Evolutionary conservation across 2,329 filamentous ascomycete genomes (phyloP), one percentile per base, ranked within the genome.

Genomic region (Fusarium subtropicale): DNA sequence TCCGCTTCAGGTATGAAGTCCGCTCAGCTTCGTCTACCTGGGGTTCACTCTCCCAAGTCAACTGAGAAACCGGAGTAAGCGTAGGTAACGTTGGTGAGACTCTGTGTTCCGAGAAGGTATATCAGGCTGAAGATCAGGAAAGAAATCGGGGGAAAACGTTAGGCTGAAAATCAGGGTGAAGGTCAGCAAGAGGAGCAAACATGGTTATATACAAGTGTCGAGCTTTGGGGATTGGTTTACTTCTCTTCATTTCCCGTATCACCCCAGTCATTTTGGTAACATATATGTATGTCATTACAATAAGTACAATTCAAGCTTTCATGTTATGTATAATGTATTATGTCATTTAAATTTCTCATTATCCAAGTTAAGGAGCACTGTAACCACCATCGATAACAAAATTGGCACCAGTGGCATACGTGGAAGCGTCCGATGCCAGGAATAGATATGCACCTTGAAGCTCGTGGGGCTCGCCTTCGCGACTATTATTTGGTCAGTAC

Each of bases 351-450:
- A 16, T 15, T 16, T 30, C 1, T 28, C 16, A 18, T 36, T n/a
- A 20, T 9, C 13, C 9, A 20, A 20, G 22, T 33, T 34, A 75
- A 46, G 72, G 72, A 51, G 72, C 72, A n/a, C 69, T 76, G 53
- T 77, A 77, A 3, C 76, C 76, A 30, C 76, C 76, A 28, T 77
- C 76, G 15, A 77, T 66, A 28, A 74, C 63, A 57, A 78, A 76
- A 61, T 78, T 77, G 31, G 76, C 74, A 28, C 76, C 76, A 6
- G 76, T 78, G 22, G 76, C 74, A 38, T 78, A 78, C 11, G 76
- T 76, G 22, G 73, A 77, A 41, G 76, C 73, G 53, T 78, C 76
- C 45, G 78, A 76, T 42, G 74, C 77, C 52, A 74, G 56, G 47
- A 71, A 74, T 4, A 74, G 46, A 51, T 74, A 74, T 26, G 68